Evolutionary conservation across 2,329 filamentous ascomycete species (phyloP), one percentile per base, ranked within the genome.

Genomic region (Monosporascus sp.): DNA sequence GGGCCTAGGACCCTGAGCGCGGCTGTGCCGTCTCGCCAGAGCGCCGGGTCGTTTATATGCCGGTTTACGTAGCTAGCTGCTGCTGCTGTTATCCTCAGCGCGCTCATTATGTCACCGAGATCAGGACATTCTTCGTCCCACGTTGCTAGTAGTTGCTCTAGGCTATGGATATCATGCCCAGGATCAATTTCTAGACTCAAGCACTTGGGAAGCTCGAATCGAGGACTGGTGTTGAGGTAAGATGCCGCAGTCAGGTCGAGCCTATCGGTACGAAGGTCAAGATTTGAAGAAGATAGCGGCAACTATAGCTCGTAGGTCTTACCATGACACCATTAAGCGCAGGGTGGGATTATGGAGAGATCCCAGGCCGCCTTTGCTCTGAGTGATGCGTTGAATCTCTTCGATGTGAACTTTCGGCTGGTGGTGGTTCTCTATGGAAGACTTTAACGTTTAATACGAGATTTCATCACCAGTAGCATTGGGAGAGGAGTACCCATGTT

Each of bases 241-340:
- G 63, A 60, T 24, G 65, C 65, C 16, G 59, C 62, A 14, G 52
- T 47, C n/a, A 65, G 52, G 50, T 67, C 64, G 40, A 59, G 54
- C 65, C 65, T 67, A n/a, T 50, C n/a, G 24, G 14, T 19, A 3
- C 6, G 5, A 34, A 34, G 31, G 31, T 34, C 11, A 34, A 31
- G 31, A 34, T 34, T 5, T 31, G 9, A 34, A 34, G 31, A 14
- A 14, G 31, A 14, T 34, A 34, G 31, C 11, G 1, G 9, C 31
- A 34, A 14, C 4, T 34, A 14, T 11, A 14, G 1, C 31, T 11
- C 14, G 4, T 34, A 11, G 11, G 19, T 53, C 53, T 49, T 48
- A 66, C 64, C 64, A 67, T 38, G 60, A 63, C 55, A 67, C 64
- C 53, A 66, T 63, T 6, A 65, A 37, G 16, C 59, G 56, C 14